Percentiles rank a stretch among this genome's conserved stretches.
These are phyloP conservation scores for Plantago major DNA, from an alignment of 257 asterid species.

Conservation along the genomic window DNA sequence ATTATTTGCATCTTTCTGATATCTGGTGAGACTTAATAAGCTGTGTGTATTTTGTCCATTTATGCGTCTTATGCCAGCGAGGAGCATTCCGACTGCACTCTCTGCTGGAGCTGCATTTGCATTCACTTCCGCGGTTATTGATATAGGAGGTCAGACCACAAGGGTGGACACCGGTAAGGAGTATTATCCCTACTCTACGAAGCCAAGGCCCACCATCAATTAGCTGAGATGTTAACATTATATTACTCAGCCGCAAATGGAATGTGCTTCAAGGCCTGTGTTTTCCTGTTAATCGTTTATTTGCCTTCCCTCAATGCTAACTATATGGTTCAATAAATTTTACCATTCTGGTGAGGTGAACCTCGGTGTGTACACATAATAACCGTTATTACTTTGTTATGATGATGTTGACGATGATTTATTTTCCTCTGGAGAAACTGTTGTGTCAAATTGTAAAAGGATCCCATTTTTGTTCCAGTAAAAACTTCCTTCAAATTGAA, in stretches of 20 bases:
- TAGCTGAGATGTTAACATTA: constrained; percentile 16
- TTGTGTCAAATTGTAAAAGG: constrained; percentile 13
- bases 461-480: neutral
- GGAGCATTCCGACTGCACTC: constrained; percentile 68
- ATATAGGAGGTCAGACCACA: constrained; percentile 67
- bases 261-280: constrained; percentile 18
- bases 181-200: constrained; percentile 67
- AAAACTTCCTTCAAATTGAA: no score
- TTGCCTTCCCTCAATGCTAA: constrained; percentile 3
- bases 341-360: constrained; percentile 15
- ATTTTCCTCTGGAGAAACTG: neutral
- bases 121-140: constrained; percentile 61
- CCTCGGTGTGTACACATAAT: constrained; percentile 13
- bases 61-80: constrained; percentile 39
- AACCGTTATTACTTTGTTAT: neutral
- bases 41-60: neutral
- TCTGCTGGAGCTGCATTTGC: constrained; percentile 87
- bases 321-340: constrained; percentile 24
- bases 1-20: neutral
- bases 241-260: constrained; percentile 4
- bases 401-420: no score
- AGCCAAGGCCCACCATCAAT: constrained; percentile 62
- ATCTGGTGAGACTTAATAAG: neutral
- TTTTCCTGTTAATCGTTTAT: constrained; percentile 23
- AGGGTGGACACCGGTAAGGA: constrained; percentile 75